Conservation (phyloP, 1,284 basidiomycete species). For the Rhodotorula sp. region DNA sequence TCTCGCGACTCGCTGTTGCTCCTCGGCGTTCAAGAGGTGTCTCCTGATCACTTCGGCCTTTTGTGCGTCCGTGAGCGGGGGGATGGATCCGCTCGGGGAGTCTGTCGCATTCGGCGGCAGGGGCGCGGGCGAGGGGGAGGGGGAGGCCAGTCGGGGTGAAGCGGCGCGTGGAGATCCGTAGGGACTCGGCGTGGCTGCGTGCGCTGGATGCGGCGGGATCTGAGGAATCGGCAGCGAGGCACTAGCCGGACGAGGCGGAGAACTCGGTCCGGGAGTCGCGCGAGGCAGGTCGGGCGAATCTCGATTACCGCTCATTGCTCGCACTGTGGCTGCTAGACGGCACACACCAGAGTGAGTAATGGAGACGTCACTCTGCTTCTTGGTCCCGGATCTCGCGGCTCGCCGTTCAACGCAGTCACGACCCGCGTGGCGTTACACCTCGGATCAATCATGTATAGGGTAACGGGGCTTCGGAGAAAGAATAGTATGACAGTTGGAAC, state of each 20-base stretch:
- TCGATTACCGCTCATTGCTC: background rate
- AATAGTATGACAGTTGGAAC: too few species aligned
- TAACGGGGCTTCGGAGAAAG: too few species aligned
- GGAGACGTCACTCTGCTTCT: background rate
- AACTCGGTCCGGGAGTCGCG: background rate
- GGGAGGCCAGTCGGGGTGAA: background rate
- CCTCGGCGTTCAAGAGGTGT: conserved; percentile 74
- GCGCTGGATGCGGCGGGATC: conserved; percentile 7
- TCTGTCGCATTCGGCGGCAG: conserved; percentile 10
- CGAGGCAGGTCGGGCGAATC: background rate
- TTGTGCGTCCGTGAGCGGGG: conserved; percentile 62
- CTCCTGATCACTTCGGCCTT: conserved; percentile 74
- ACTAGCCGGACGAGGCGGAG: background rate
- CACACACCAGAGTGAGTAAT: too few species aligned
- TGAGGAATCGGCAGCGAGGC: conserved; percentile 1
- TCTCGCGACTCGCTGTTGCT: conserved; percentile 51
- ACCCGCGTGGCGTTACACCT: background rate
- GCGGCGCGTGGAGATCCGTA: background rate
- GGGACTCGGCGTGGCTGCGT: background rate
- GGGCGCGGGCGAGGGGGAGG: background rate
- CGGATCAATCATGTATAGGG: too few species aligned
- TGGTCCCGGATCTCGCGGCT: background rate
- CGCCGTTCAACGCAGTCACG: background rate
- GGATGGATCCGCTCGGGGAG: background rate
- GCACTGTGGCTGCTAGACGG: too few species aligned